A percentile compares a stretch with the other conserved stretches of the same genome.
These are phyloP conservation scores for Sporisorium iseilematis-ciliati DNA, from an alignment of 1,284 basidiomycete species.

Conservation along the genomic window DNA sequence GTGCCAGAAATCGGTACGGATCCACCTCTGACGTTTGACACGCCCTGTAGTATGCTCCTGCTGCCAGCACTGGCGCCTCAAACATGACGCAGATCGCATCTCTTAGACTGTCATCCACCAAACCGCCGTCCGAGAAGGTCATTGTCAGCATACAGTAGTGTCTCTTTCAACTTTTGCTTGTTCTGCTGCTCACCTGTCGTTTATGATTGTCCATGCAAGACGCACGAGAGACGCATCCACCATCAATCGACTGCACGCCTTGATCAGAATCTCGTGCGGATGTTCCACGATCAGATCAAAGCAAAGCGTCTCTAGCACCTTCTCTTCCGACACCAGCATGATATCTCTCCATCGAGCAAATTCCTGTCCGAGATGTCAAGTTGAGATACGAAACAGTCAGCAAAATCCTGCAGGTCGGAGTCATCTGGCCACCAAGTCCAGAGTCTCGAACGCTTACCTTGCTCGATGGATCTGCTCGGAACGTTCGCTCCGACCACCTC, in stretches of 20 bases:
- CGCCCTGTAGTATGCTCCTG: constrained; percentile 62
- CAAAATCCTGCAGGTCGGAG: not conserved
- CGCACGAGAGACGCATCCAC: constrained; percentile 50
- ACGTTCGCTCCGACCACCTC: constrained; percentile 58
- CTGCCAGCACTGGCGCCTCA: constrained; percentile 64
- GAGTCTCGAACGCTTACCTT: constrained; percentile 23
- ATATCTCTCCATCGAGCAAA: constrained; percentile 75
- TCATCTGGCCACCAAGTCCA: not conserved
- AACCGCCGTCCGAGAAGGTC: not conserved
- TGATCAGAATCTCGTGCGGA: constrained; percentile 74
- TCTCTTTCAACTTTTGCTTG: not conserved
- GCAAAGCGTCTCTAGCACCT: constrained; percentile 85
- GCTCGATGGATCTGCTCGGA: constrained; percentile 42
- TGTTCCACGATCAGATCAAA: constrained; percentile 89
- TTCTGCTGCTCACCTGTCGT: constrained; percentile 43
- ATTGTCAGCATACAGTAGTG: constrained; percentile 3
- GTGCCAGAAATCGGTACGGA: constrained; percentile 39
- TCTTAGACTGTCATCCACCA: constrained; percentile 35
- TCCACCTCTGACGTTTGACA: constrained; percentile 45
- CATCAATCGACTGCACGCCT: constrained; percentile 52
- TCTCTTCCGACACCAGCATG: constrained; percentile 84
- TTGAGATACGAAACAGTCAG: not conserved
- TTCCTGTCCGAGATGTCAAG: constrained; percentile 31
- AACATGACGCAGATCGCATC: constrained; percentile 60
- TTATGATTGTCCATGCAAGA: constrained; percentile 59